Base-by-base conservation (phyloP, 2,329 filamentous ascomycete genomes). In the Hypocreales sp. region DNA sequence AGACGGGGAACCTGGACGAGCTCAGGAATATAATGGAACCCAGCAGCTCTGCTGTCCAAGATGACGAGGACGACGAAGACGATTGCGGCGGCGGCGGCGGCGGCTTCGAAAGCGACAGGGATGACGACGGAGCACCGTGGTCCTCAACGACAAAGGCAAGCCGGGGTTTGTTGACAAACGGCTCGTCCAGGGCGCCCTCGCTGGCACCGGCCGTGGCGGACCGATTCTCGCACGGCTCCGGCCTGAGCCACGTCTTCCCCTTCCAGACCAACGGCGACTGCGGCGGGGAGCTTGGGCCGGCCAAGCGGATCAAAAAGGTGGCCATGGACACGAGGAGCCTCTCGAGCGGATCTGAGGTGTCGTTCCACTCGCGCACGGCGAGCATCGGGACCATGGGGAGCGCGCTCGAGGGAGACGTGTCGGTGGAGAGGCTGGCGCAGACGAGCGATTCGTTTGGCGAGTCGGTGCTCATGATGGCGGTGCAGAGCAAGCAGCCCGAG, bases 291-390 rank as follows among this genome's bases (percentile, higher is more conserved):
- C 40, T 47, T 3, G 33, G 41, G 7, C 42, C 51, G 4, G 29
- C 45, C 3, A 71, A 70, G 31, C 69, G 66, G 38, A 55, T 67
- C 20, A 92, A 90, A 50, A 82, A 67, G 38, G 87, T 95, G 1
- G 81, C 83, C 0, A 79, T 94, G 79, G 83, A 93, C 44, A 79
- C 79, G 11, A 64, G 84, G 38, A 94, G 87, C 41, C 67, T 92
- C 48, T 94, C 87, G 6, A 84, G 76, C 38, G 79, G 78, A 22
- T 95, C 87, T 0, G 79, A 77, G 20, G 71, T 79, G 27, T 95
- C 87, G 0, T 81, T 82, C 32, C 69, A 76, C 31, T 95, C 87
- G 2, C 67, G 77, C 31, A 75, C 82, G 1, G 75, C 72, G 24
- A 93, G 84, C 12, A 63, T 90, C 13, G 74, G 75, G 15, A 90